These are phyloP conservation scores for Suhomyces vadensis DNA, from an alignment of 805 yeast species.

Conservation along the genomic window DNA sequence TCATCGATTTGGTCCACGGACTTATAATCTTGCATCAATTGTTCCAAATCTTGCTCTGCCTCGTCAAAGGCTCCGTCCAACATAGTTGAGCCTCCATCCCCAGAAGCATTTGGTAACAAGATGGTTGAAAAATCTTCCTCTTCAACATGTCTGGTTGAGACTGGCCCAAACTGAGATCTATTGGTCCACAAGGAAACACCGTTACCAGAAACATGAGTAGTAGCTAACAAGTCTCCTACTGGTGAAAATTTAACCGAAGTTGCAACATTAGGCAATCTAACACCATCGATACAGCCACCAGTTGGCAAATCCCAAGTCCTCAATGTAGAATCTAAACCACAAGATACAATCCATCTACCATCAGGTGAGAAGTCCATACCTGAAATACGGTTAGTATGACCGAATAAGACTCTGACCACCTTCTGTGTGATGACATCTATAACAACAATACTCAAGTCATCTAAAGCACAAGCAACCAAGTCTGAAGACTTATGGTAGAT, in stretches of 20 bases:
- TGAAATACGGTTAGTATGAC: conserved; percentile 87
- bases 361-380: conserved; percentile 88
- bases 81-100: conserved; percentile 70
- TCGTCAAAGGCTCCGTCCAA: conserved; percentile 75
- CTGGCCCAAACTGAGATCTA: conserved; percentile 75
- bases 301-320: conserved; percentile 98
- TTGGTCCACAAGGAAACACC: conserved; percentile 95
- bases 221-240: conserved; percentile 85
- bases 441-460: conserved; percentile 80
- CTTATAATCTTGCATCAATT: conserved; percentile 39
- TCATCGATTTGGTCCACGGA: conserved; percentile 64
- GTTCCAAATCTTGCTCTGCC: conserved; percentile 35
- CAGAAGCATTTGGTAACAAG: conserved; percentile 72
- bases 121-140: conserved; percentile 69
- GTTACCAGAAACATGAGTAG: conserved; percentile 85
- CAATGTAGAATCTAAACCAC: conserved; percentile 80
- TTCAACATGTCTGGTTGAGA: conserved; percentile 72
- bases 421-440: conserved; percentile 79
- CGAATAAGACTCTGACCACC: conserved; percentile 83
- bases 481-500: conserved; percentile 82
- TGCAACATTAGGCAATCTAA: conserved; percentile 73
- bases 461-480: conserved; percentile 79
- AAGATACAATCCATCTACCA: conserved; percentile 91
- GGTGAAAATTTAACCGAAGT: conserved; percentile 82
- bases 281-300: conserved; percentile 95